These are phyloP conservation scores for Euphrasia confusa DNA, from an alignment of 257 asterid genomes.

Conservation along the genomic window DNA sequence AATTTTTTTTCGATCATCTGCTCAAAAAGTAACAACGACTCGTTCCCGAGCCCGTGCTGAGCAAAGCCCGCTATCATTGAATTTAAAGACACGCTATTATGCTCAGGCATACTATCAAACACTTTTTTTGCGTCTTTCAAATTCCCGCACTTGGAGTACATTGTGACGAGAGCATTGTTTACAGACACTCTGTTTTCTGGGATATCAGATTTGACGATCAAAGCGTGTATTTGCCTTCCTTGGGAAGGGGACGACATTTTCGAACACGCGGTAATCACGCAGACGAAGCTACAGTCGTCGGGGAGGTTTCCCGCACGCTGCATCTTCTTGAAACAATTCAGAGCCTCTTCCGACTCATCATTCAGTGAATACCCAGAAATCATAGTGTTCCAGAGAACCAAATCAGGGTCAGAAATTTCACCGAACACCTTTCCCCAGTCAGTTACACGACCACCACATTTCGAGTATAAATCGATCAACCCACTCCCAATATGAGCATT, in stretches of 20 bases:
- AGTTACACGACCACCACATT: slow-evolving; percentile 39
- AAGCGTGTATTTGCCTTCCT: slow-evolving; percentile 68
- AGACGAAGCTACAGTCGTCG: slow-evolving; percentile 69
- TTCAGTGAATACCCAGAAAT: slow-evolving; percentile 59
- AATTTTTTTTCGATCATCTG: slow-evolving; percentile 41
- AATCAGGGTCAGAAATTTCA: slow-evolving; percentile 49
- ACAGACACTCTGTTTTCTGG: slow-evolving; percentile 46
- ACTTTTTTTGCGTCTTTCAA: slow-evolving; percentile 51
- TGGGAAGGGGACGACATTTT: slow-evolving; percentile 56
- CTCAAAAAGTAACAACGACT: slow-evolving; percentile 45
- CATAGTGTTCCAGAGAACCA: slow-evolving; percentile 79
- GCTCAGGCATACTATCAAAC: slow-evolving; percentile 56
- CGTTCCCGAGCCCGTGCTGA: slow-evolving; percentile 64
- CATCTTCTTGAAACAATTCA: slow-evolving; percentile 57
- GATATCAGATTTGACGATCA: slow-evolving; percentile 52
- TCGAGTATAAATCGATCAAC: slow-evolving; percentile 62
- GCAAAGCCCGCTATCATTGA: slow-evolving; percentile 77
- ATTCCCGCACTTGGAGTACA: slow-evolving; percentile 75
- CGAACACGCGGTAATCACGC: slow-evolving; percentile 53
- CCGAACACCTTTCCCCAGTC: slow-evolving; percentile 44
- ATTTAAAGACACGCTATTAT: slow-evolving; percentile 51
- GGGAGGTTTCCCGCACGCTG: slow-evolving; percentile 56
- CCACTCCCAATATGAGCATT: slow-evolving; percentile 68
- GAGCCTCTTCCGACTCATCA: slow-evolving; percentile 55
- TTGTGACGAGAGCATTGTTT: slow-evolving; percentile 57